Percentiles rank a stretch among this genome's conserved stretches.
Conservation (phyloP, 805 yeast genomes). For the Metschnikowia colocasiae region DNA sequence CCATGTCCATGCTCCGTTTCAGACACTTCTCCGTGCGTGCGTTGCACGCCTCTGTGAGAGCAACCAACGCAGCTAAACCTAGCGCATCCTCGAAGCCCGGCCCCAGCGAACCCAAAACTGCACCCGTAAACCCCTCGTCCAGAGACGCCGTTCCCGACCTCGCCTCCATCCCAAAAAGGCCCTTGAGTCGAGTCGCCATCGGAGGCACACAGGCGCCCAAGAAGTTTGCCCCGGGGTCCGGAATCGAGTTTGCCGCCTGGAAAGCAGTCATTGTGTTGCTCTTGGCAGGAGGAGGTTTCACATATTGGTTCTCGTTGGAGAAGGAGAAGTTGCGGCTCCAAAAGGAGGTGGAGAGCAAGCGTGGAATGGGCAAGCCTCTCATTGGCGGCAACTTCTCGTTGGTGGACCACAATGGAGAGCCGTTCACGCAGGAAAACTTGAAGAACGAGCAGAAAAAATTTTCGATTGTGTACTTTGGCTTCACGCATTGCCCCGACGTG, state of each 20-base stretch:
- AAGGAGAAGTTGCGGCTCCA: constrained; percentile 71
- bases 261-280: constrained; percentile 69
- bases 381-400: constrained; percentile 88
- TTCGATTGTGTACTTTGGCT: constrained; percentile 89
- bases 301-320: constrained; percentile 69
- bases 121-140: not conserved
- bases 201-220: constrained; percentile 49
- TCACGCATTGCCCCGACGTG: constrained; percentile 96
- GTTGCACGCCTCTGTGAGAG: not conserved
- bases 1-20: not conserved
- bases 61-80: not conserved
- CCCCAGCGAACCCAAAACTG: not conserved
- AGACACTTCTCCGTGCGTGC: not conserved
- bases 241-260: constrained; percentile 80
- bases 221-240: constrained; percentile 35
- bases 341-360: constrained; percentile 76
- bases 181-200: constrained; percentile 75
- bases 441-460: constrained; percentile 59
- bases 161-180: constrained; percentile 40
- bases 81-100: not conserved
- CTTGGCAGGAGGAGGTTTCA: constrained; percentile 66
- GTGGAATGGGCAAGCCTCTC: constrained; percentile 87
- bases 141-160: not conserved
- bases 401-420: constrained; percentile 63
- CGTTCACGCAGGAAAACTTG: constrained; percentile 74